Percentiles rank a stretch among this genome's conserved stretches.
phyloP scores from a whole-genome alignment of 75 land plant genomes.

The Adiantum capillusveneris region DNA sequence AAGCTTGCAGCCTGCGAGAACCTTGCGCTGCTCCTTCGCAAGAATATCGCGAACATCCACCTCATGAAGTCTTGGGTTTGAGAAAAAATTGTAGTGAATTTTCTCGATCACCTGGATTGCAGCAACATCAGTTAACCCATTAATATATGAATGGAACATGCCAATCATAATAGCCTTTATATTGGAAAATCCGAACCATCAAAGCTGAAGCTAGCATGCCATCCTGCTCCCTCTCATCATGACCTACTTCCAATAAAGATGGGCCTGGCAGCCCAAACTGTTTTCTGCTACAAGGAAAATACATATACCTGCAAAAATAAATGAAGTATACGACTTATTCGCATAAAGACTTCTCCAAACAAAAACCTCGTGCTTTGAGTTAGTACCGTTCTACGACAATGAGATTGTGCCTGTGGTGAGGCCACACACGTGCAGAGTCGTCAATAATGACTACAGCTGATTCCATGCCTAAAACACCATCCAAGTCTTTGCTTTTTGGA shows the following conservation, averaged over 20 bases:
- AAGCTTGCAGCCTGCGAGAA: constrained; percentile 69
- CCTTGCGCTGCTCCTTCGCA: constrained; percentile 63
- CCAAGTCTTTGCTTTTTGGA: constrained; percentile 93
- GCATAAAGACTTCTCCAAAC: neutral
- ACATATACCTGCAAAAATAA: constrained; percentile 64
- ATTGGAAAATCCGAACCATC: constrained; percentile 40
- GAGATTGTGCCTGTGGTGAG: constrained; percentile 85
- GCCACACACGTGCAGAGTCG: constrained; percentile 97
- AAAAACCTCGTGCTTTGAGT: neutral
- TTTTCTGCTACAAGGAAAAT: constrained; percentile 95
- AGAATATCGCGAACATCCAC: constrained; percentile 90
- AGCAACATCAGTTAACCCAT: neutral
- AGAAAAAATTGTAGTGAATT: constrained; percentile 72
- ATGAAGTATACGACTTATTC: too few relatives aligned
- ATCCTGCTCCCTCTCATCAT: constrained; percentile 93
- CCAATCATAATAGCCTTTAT: neutral
- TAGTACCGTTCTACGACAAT: constrained; percentile 87
- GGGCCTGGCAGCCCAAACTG: constrained; percentile 94
- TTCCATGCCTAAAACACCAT: constrained; percentile 97
- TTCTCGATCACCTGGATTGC: constrained; percentile 90
- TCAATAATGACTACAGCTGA: constrained; percentile 98
- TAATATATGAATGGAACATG: neutral
- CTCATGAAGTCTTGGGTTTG: constrained; percentile 48
- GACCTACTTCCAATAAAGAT: constrained; percentile 91
- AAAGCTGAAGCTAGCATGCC: constrained; percentile 89